Conservation (phyloP, 1,139 yeast species). For the Blastobotrys proliferans region DNA sequence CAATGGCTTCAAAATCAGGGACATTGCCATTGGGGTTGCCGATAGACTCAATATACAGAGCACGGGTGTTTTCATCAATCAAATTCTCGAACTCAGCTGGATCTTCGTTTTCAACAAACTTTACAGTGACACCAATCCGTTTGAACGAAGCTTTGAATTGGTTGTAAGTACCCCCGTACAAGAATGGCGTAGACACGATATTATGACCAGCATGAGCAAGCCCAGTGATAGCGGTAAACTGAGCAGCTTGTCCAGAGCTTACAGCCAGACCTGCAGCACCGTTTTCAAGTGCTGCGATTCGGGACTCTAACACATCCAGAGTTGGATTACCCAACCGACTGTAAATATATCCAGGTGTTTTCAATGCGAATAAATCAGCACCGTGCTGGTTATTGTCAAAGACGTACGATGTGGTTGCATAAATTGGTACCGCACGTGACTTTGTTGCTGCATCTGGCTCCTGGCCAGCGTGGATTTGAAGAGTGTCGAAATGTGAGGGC, state of each 20-base stretch:
- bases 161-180: constrained; percentile 95
- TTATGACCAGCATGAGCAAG: constrained; percentile 88
- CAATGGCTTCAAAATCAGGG: constrained; percentile 81
- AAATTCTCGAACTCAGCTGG: constrained; percentile 65
- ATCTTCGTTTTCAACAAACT: constrained; percentile 76
- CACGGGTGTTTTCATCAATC: constrained; percentile 83
- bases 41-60: constrained; percentile 82
- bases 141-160: constrained; percentile 91
- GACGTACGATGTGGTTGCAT: constrained; percentile 63
- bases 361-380: constrained; percentile 81
- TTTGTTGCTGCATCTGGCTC: constrained; percentile 53
- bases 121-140: constrained; percentile 77
- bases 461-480: constrained; percentile 87
- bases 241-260: constrained; percentile 95
- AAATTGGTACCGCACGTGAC: constrained; percentile 90
- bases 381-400: constrained; percentile 88
- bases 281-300: constrained; percentile 89
- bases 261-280: constrained; percentile 92
- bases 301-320: constrained; percentile 79
- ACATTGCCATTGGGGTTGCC: constrained; percentile 93
- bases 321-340: constrained; percentile 93
- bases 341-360: constrained; percentile 79
- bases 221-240: constrained; percentile 75
- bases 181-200: constrained; percentile 77
- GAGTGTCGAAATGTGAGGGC: constrained; percentile 88